A percentile compares a stretch with the other conserved stretches of the same genome.
These are phyloP conservation scores for Leccinum fibrillosum DNA, from an alignment of 768 basidiomycete genomes.

Conservation along the genomic window DNA sequence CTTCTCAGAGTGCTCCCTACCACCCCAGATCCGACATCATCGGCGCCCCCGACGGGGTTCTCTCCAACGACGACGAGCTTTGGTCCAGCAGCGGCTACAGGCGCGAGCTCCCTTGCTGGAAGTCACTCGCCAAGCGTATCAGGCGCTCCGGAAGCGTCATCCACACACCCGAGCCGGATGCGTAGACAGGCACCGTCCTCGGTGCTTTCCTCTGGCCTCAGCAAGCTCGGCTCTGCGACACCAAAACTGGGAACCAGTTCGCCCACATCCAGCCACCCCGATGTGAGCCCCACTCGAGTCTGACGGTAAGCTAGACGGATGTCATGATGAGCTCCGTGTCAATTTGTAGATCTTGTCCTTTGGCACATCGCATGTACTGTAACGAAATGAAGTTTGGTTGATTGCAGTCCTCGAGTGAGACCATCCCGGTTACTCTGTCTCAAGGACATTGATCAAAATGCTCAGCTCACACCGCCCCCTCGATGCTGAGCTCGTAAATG, in stretches of 20 bases:
- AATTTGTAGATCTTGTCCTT: slow-evolving; percentile 14
- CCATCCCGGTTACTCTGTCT: not conserved
- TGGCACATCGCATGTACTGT: slow-evolving; percentile 11
- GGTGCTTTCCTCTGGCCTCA: not conserved
- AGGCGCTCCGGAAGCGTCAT: slow-evolving; percentile 1
- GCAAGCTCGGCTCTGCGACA: not conserved
- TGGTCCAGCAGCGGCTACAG: not conserved
- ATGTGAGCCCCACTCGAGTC: not conserved
- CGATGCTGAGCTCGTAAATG: slow-evolving; percentile 56
- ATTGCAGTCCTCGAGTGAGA: slow-evolving; percentile 17
- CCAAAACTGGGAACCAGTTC: not conserved
- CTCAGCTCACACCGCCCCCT: slow-evolving; percentile 19
- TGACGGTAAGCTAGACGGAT: not conserved
- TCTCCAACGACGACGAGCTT: slow-evolving; percentile 1
- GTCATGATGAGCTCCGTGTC: slow-evolving; percentile 2
- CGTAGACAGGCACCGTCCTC: slow-evolving; percentile 13
- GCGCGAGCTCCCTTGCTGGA: not conserved
- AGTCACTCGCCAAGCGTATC: not conserved
- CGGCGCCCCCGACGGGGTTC: not conserved
- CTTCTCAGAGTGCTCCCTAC: not conserved
- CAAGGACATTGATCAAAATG: not conserved
- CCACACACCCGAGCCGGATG: not conserved
- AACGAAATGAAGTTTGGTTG: slow-evolving; percentile 27
- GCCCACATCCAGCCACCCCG: not conserved
- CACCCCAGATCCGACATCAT: not conserved